Percentiles rank a stretch among this genome's conserved stretches.
phyloP scores from a whole-genome alignment of 2,329 filamentous ascomycete genomes.

The Aspergillus pseudoglaucus region DNA sequence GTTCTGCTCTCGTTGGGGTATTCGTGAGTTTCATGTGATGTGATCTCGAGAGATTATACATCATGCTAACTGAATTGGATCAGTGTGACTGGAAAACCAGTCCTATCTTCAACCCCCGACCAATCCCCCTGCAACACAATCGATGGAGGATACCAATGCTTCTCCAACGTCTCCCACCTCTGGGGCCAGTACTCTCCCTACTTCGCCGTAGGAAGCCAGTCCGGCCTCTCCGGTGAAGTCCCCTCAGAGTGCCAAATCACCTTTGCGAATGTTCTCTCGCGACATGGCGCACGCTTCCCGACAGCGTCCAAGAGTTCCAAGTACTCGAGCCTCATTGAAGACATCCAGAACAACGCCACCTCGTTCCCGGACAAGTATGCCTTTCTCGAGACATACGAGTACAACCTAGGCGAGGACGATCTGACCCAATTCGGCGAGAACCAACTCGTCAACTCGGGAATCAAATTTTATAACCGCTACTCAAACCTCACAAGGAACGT shows the following conservation, averaged over 20 bases:
- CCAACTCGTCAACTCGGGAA: slow-evolving; percentile 68
- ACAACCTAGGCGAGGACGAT: slow-evolving; percentile 63
- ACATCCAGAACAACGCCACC: slow-evolving; percentile 55
- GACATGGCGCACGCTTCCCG: slow-evolving; percentile 79
- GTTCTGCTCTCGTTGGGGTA: too few species aligned
- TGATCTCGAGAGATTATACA: too few species aligned
- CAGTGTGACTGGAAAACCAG: neutral
- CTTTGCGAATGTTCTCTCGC: slow-evolving; percentile 73
- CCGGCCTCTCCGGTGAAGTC: slow-evolving; percentile 53
- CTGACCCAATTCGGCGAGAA: slow-evolving; percentile 62
- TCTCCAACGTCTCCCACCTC: slow-evolving; percentile 53
- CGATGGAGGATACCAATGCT: slow-evolving; percentile 57
- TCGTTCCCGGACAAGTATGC: slow-evolving; percentile 57
- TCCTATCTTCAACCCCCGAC: neutral
- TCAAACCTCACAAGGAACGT: slow-evolving; percentile 50
- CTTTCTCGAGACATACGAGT: slow-evolving; percentile 67
- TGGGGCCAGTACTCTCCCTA: slow-evolving; percentile 90
- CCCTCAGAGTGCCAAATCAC: slow-evolving; percentile 67
- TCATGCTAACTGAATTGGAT: neutral
- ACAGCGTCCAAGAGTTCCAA: slow-evolving; percentile 58
- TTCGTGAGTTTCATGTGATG: too few species aligned
- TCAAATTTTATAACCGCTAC: slow-evolving; percentile 71
- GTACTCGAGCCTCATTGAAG: slow-evolving; percentile 60
- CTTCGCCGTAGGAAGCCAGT: slow-evolving; percentile 59
- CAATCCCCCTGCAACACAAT: slow-evolving; percentile 46